phyloP scores from a whole-genome alignment of 345 rosid species.

The Schrenkiella parvula region DNA sequence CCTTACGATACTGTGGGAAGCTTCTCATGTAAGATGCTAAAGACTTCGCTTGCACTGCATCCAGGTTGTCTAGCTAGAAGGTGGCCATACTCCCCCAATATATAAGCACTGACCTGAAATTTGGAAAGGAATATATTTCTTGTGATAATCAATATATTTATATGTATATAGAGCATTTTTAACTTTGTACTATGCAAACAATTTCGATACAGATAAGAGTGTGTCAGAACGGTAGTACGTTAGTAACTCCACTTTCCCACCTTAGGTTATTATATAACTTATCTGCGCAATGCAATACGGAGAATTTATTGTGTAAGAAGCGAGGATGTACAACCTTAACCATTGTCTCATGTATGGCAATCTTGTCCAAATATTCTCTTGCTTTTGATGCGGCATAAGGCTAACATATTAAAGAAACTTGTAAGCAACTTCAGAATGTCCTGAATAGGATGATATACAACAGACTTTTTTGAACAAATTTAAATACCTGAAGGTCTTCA shows the following conservation, averaged over 20 bases:
- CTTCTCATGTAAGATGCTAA: conserved; percentile 80
- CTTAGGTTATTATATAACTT: neutral
- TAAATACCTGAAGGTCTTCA: conserved; percentile 91
- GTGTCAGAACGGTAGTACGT: neutral
- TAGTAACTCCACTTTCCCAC: conserved; percentile 6
- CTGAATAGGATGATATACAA: neutral
- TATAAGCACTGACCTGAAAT: conserved; percentile 89
- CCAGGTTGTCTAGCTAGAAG: conserved; percentile 94
- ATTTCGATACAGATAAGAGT: conserved; percentile 2
- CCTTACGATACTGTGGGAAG: conserved; percentile 95
- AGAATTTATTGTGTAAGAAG: conserved; percentile 8
- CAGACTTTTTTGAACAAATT: neutral
- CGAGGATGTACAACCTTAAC: conserved; percentile 68
- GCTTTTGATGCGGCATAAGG: conserved; percentile 95
- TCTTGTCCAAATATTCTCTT: conserved; percentile 88
- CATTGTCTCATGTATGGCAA: conserved; percentile 97
- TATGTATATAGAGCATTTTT: neutral
- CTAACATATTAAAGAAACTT: conserved; percentile 42
- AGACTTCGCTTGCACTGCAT: conserved; percentile 92
- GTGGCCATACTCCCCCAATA: conserved; percentile 96
- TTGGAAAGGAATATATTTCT: neutral
- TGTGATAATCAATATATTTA: neutral
- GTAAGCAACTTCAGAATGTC: conserved; percentile 23
- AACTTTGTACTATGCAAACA: conserved; percentile 7
- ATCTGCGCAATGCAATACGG: neutral